Evolutionary conservation across 495 filamentous ascomycete species (phyloP).

Genomic region (Tetracladium setigerum): DNA sequence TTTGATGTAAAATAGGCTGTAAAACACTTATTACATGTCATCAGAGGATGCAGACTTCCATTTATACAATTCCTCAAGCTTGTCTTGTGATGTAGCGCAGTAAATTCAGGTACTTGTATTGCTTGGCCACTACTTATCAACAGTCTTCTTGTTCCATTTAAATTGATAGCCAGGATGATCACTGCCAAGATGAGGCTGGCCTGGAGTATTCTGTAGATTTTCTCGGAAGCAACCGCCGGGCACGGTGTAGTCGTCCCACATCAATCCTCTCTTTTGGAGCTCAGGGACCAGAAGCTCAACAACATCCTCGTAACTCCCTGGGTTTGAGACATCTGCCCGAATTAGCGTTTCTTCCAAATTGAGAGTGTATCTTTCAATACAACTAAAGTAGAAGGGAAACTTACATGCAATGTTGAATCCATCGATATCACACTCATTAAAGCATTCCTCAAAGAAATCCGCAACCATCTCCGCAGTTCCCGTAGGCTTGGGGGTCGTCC

Average conservation of each 20-base stretch:
- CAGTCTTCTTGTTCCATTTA: background rate
- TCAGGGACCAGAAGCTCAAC: conserved; percentile 35
- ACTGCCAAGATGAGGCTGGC: background rate
- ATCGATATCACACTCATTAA: conserved; percentile 53
- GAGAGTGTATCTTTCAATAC: background rate
- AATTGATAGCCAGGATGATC: background rate
- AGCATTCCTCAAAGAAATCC: conserved; percentile 53
- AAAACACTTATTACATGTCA: no score
- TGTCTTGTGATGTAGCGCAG: no score
- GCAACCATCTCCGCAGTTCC: conserved; percentile 51
- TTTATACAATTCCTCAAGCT: no score
- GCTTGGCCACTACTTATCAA: no score
- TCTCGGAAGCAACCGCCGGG: background rate
- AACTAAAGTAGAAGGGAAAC: conserved; percentile 30
- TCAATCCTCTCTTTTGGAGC: conserved; percentile 28
- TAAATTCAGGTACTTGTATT: no score
- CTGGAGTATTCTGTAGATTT: background rate
- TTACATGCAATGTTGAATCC: conserved; percentile 48
- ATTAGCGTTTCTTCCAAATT: background rate
- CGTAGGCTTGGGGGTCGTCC: conserved; percentile 42
- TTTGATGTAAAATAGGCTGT: no score
- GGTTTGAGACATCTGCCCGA: conserved; percentile 23
- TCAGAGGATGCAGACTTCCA: no score
- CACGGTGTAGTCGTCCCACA: conserved; percentile 3
- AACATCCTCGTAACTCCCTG: conserved; percentile 37